Percentiles rank a stretch among this genome's conserved stretches.
Evolutionary conservation across 2,329 filamentous ascomycete genomes (phyloP).

Genomic region (Trichophyton simii): DNA sequence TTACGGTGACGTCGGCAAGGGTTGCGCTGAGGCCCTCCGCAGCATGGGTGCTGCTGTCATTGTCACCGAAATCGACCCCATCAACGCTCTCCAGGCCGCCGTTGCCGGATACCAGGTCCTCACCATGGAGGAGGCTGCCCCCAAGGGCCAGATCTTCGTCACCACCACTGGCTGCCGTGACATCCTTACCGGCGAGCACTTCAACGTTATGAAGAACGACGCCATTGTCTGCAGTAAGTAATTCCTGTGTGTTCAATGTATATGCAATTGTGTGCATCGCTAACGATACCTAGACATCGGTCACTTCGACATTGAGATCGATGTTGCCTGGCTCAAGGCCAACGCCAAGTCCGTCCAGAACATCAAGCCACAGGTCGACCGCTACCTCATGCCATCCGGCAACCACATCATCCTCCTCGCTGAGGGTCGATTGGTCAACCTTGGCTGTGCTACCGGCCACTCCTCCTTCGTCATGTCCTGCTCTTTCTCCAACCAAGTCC

Average conservation of each 20-base stretch:
- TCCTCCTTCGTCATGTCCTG: constrained; percentile 99
- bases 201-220: constrained; percentile 90
- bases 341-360: constrained; percentile 88
- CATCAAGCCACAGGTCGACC: constrained; percentile 99
- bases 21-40: constrained; percentile 88
- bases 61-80: constrained; percentile 94
- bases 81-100: constrained; percentile 98
- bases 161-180: constrained; percentile 99
- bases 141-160: constrained; percentile 90
- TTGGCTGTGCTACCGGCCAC: constrained; percentile 97
- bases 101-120: constrained; percentile 94
- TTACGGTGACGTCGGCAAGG: constrained; percentile 98
- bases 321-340: constrained; percentile 98
- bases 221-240: constrained; percentile 90
- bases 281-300: constrained; percentile 60
- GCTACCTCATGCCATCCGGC: constrained; percentile 86
- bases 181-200: constrained; percentile 84
- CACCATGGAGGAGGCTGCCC: constrained; percentile 93
- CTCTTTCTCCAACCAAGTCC: constrained; percentile 99
- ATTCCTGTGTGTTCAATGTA: not conserved
- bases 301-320: constrained; percentile 99
- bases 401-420: constrained; percentile 97
- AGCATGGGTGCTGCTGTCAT: constrained; percentile 95
- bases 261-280: not conserved
- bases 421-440: constrained; percentile 97